A percentile compares a stretch with the other conserved stretches of the same genome.
phyloP scores from a whole-genome alignment of 2,329 filamentous ascomycete genomes.

The Pseudogymnoascus pannorum region DNA sequence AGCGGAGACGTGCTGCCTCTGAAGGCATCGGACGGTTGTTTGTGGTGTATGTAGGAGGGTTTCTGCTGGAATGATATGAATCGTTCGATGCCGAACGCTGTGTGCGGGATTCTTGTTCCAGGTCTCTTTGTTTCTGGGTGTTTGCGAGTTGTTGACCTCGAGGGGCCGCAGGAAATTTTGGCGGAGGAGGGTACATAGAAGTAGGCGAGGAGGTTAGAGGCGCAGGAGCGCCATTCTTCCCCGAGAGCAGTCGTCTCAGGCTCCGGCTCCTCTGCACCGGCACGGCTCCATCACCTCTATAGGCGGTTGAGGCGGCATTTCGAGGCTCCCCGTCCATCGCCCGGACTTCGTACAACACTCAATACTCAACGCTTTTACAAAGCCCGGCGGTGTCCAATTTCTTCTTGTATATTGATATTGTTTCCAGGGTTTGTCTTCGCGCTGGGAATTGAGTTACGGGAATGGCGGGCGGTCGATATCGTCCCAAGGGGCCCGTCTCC shows the following conservation, averaged over 20 bases:
- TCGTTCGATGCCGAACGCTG: constrained; percentile 4
- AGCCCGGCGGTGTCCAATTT: background rate
- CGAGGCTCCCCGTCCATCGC: constrained; percentile 6
- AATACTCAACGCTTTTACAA: background rate
- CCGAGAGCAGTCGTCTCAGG: background rate
- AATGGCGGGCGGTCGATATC: constrained; percentile 5
- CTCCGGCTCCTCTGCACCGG: constrained; percentile 4
- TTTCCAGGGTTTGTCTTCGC: background rate
- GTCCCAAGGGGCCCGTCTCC: constrained; percentile 3
- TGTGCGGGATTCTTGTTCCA: constrained; percentile 1
- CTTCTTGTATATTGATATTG: background rate
- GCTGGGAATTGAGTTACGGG: background rate
- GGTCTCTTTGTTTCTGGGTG: constrained; percentile 2
- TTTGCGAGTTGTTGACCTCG: background rate
- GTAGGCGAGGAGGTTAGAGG: background rate
- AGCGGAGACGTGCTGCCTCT: constrained; percentile 27
- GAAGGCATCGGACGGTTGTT: constrained; percentile 17
- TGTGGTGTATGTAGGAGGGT: background rate
- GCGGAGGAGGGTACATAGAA: background rate
- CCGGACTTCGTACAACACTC: background rate
- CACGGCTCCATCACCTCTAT: constrained; percentile 1
- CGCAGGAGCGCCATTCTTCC: background rate
- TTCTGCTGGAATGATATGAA: background rate
- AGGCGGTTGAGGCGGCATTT: constrained; percentile 6
- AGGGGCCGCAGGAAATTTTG: background rate